Evolutionary conservation across 257 asterid species (phyloP).

Genomic region (Thymus quinquecostatus): DNA sequence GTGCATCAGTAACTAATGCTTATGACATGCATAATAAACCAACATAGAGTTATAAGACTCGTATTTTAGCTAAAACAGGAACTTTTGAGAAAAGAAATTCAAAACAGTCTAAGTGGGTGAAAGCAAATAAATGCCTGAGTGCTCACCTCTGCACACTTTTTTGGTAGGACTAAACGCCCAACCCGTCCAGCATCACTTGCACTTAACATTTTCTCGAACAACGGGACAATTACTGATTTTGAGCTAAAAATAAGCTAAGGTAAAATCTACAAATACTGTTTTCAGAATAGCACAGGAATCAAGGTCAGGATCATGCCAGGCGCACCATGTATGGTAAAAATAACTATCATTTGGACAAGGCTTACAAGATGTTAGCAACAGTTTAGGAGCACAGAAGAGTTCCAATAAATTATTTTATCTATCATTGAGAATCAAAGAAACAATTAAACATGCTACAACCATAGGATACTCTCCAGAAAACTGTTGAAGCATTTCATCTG

Average conservation of each 20-base stretch:
- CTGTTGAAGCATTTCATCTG: constrained; percentile 67
- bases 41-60: not conserved
- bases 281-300: constrained; percentile 24
- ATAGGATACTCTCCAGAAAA: constrained; percentile 81
- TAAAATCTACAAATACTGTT: constrained; percentile 33
- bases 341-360: constrained; percentile 17
- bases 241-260: constrained; percentile 72
- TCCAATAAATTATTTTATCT: constrained; percentile 5
- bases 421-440: constrained; percentile 30
- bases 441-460: constrained; percentile 20
- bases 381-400: constrained; percentile 15
- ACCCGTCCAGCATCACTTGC: constrained; percentile 96
- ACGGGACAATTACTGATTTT: constrained; percentile 71
- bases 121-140: constrained; percentile 30
- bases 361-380: constrained; percentile 10
- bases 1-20: constrained; percentile 24
- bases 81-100: not conserved
- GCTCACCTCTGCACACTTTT: constrained; percentile 96
- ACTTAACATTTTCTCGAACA: constrained; percentile 92
- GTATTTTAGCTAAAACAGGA: constrained; percentile 12
- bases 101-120: not conserved
- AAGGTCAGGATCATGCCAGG: constrained; percentile 20
- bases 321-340: constrained; percentile 21
- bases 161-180: constrained; percentile 94
- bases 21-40: constrained; percentile 4